Percentiles rank a stretch among this genome's conserved stretches.
Evolutionary conservation across 257 asterid species (phyloP).

Genomic region (Perilla frutescens): DNA sequence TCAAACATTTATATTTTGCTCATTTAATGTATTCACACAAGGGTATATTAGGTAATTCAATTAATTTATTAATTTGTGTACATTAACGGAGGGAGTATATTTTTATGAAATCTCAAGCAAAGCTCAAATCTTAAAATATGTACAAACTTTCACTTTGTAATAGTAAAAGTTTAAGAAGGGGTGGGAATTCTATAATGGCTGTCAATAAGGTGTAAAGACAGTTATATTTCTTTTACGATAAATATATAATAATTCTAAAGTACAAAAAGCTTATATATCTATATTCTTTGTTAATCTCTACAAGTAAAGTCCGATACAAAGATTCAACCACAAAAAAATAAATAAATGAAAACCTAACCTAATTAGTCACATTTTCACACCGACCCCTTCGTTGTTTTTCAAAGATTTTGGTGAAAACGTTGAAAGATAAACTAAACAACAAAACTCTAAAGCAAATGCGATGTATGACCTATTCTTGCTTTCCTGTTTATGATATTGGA

Average conservation of each 20-base stretch:
- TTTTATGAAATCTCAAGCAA: no score
- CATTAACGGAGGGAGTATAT: no score
- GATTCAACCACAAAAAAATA: conserved; percentile 35
- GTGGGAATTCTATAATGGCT: conserved; percentile 36
- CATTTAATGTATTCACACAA: no score
- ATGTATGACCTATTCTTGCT: not conserved
- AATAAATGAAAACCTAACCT: conserved; percentile 41
- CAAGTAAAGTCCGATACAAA: conserved; percentile 58
- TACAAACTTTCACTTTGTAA: not conserved
- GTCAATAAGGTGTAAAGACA: conserved; percentile 32
- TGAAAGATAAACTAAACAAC: conserved; percentile 28
- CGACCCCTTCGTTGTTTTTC: conserved; percentile 33
- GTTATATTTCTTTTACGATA: conserved; percentile 16
- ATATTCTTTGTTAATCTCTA: conserved; percentile 53
- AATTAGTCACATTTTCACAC: conserved; percentile 57
- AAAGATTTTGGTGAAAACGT: conserved; percentile 45
- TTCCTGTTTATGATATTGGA: not conserved
- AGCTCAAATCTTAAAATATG: no score
- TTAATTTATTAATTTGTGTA: no score
- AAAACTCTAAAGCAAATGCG: conserved; percentile 27
- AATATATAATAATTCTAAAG: no score
- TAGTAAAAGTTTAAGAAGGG: conserved; percentile 27
- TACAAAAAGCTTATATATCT: conserved; percentile 12
- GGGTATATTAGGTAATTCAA: no score
- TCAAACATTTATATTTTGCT: no score